A percentile compares a stretch with the other conserved stretches of the same genome.
These are phyloP conservation scores for Capronia coronata DNA, from an alignment of 2,329 filamentous ascomycete species.

Conservation along the genomic window DNA sequence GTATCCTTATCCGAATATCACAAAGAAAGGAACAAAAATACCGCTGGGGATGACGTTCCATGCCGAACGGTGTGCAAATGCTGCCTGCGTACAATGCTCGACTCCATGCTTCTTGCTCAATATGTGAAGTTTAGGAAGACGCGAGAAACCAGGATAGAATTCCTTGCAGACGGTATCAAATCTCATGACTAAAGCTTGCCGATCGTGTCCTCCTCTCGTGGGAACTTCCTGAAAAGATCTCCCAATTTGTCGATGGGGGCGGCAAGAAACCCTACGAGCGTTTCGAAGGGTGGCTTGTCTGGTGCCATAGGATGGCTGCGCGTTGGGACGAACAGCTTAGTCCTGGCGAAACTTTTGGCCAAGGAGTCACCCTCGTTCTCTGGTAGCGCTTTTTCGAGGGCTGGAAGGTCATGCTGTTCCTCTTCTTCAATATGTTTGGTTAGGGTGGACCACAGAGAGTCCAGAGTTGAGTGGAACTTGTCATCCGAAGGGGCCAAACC, in stretches of 20 bases:
- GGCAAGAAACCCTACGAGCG: constrained; percentile 47
- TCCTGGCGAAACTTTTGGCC: constrained; percentile 44
- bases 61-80: too few species aligned
- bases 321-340: constrained; percentile 50
- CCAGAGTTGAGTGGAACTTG: constrained; percentile 42
- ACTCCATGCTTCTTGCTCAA: too few species aligned
- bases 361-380: constrained; percentile 35
- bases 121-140: too few species aligned
- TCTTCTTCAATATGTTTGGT: constrained; percentile 47
- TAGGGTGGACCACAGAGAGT: constrained; percentile 41
- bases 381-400: constrained; percentile 42
- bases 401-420: constrained; percentile 45
- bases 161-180: too few species aligned
- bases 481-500: constrained; percentile 37
- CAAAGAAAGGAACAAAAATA: too few species aligned
- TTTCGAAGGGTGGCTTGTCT: constrained; percentile 52
- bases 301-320: constrained; percentile 48
- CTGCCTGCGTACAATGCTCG: too few species aligned
- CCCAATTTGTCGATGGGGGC: constrained; percentile 52
- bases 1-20: too few species aligned
- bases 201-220: constrained; percentile 22
- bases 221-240: constrained; percentile 53
- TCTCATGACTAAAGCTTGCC: neutral
- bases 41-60: too few species aligned
- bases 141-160: too few species aligned